Evolutionary conservation across 306 rosid genomes (phyloP), one percentile per base, ranked within the genome.

Genomic region (Trifolium repens): DNA sequence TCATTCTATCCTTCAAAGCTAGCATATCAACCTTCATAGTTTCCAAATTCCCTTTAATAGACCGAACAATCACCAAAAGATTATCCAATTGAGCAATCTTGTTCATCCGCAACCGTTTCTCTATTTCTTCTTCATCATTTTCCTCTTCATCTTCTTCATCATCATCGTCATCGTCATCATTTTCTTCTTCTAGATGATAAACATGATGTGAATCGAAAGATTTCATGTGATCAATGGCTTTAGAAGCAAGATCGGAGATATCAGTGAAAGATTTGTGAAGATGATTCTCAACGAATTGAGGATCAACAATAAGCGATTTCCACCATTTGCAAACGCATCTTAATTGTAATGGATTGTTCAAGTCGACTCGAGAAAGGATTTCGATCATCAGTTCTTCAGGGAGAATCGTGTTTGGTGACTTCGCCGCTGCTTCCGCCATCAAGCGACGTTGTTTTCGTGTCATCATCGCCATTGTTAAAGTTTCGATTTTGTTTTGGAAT

Each of bases 291-390:
- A 69, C 80, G 55, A 81, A 81, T 71, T 81, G 77, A 17, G 77
- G 84, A 81, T 81, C 84, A 5, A 72, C 50, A 1, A 81, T 54
- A 3, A 81, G 55, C 10, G 80, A 69, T 57, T 81, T 81, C 84
- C 84, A 81, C 39, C 19, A 24, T 77, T 81, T 81, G 77, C 80
- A 75, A 16, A 81, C 84, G 84, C 84, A 81, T 46, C 84, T 32
- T 39, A 81, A 26, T 55, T 62, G 80, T 60, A 81, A 9, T 1
- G 80, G 80, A n/a, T 75, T 71, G 62, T 46, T 52, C 16, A 43
- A 72, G 43, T 58, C 46, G 53, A 75, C 80, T 67, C 84, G 75
- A 10, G 73, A 37, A 0, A 81, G 63, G 80, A 81, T 75, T 43
- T 81, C 84, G 39, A 81, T 69, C 73, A 81, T 75, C 15, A 81